Base-by-base conservation (phyloP, 345 rosid genomes). In the Citrus hindsii region DNA sequence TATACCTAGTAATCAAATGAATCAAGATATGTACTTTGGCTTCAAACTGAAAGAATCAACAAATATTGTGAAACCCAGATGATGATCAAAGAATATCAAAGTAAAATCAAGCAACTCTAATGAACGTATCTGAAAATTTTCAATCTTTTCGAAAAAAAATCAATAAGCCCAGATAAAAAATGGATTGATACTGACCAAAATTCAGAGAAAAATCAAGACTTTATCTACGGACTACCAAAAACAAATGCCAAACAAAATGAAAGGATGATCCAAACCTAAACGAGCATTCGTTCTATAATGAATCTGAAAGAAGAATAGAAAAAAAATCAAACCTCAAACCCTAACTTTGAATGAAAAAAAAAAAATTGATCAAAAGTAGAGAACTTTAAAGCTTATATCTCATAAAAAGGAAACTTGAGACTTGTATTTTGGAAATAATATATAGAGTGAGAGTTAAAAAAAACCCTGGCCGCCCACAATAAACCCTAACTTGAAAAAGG, bases 381-480 rank as follows among this genome's bases (percentile, higher is more conserved):
- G 42, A 75, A 64, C 71, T 56, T 76, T 67, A 25, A 55, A 58
- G 7, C 7, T 64, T 10, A 27, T 24, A 37, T 46, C 9, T 9
- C 7, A 24, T 27, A 60, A 60, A 79, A 16, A 25, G 18, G 42
- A 16, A 42, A 69, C 61, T 14, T 14, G 6, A 32, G 33, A 51
- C 27, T 22, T 24, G 8, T 25, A 53, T 55, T 46, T 9, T 7
- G 25, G 16, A 51, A 6, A 69, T 33, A 48, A 37, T 30, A 16
- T 6, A 77, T 60, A 42, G 6, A 38, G 27, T 4, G 38, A 67
- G 79, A 35, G 77, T 73, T 27, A 79, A 78, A 79, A 38, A 38
- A 84, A 86, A 84, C 86, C 87, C 88, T 84, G 86, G 91, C 91
- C 91, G 87, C 89, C 89, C 37, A 53, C 59, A 21, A 55, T 51